Conservation (phyloP, 208 protist genomes). For the Leishmania lainsoni region DNA sequence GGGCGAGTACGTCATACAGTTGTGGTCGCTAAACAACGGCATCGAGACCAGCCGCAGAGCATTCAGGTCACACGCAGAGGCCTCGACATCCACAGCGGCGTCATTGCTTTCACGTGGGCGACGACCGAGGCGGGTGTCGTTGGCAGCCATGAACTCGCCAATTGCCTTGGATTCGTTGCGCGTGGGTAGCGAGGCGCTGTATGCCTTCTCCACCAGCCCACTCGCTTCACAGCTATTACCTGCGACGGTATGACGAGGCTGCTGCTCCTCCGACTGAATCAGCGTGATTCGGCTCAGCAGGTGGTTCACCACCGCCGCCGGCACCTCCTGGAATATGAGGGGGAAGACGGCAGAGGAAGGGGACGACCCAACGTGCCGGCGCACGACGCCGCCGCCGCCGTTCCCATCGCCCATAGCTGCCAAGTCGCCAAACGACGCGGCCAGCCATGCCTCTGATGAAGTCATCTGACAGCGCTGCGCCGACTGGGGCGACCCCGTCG, state of each 20-base stretch:
- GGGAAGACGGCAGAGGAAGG: neutral
- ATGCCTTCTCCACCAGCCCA: neutral
- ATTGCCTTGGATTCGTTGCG: slow-evolving; percentile 10
- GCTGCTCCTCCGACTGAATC: slow-evolving; percentile 10
- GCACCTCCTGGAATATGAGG: slow-evolving; percentile 28
- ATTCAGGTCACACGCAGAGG: neutral
- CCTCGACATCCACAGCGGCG: neutral
- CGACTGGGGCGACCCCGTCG: neutral
- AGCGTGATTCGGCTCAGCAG: slow-evolving; percentile 20
- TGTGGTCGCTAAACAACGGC: slow-evolving; percentile 2
- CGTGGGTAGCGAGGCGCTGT: neutral
- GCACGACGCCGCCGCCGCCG: neutral
- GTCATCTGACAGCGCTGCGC: slow-evolving; percentile 5
- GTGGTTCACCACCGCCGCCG: slow-evolving; percentile 26
- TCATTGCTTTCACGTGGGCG: neutral
- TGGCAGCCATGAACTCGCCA: slow-evolving; percentile 11
- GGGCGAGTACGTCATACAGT: neutral
- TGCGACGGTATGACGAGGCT: neutral
- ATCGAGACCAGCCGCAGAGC: slow-evolving; percentile 4
- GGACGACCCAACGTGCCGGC: slow-evolving; percentile 1
- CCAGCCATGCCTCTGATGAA: slow-evolving; percentile 21
- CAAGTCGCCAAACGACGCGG: slow-evolving; percentile 18
- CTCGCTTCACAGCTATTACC: neutral
- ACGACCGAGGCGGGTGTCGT: slow-evolving; percentile 11
- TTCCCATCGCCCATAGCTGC: neutral